These are phyloP conservation scores for Ceratocystis ficicola DNA, from an alignment of 2,329 filamentous ascomycete genomes.

Conservation along the genomic window DNA sequence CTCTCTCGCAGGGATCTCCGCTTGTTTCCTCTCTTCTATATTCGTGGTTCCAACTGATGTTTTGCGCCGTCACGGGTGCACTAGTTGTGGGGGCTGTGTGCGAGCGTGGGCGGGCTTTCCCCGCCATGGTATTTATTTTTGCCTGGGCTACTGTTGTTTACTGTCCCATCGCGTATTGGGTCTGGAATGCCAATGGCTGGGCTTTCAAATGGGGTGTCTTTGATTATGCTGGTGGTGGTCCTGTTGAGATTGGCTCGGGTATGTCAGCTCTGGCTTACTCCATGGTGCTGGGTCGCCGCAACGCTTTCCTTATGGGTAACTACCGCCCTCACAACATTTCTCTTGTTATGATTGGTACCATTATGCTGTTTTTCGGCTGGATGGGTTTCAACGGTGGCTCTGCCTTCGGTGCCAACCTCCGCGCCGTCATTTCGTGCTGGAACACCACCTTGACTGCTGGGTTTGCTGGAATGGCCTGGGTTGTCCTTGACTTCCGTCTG, in stretches of 20 bases:
- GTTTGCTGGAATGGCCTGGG: conserved; percentile 88
- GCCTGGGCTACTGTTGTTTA: conserved; percentile 96
- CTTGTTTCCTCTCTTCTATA: conserved; percentile 83
- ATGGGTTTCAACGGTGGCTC: conserved; percentile 97
- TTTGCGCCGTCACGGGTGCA: conserved; percentile 82
- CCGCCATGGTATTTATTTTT: conserved; percentile 90
- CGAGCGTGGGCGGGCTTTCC: conserved; percentile 83
- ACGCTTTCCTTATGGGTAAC: conserved; percentile 99
- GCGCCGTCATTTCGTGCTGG: conserved; percentile 94
- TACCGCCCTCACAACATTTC: conserved; percentile 99
- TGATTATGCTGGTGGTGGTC: conserved; percentile 92
- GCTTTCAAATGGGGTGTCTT: conserved; percentile 79
- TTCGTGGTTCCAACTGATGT: conserved; percentile 98
- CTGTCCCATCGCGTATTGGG: conserved; percentile 93
- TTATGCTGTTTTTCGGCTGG: conserved; percentile 98
- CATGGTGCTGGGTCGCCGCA: conserved; percentile 84
- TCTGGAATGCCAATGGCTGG: conserved; percentile 93
- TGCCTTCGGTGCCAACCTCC: conserved; percentile 82
- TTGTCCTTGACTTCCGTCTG: conserved; percentile 86
- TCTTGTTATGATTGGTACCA: conserved; percentile 85
- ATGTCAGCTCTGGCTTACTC: conserved; percentile 90
- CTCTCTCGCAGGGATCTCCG: conserved; percentile 77
- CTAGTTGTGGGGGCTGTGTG: conserved; percentile 87
- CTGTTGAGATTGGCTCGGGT: conserved; percentile 93
- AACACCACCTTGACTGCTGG: conserved; percentile 90